phyloP scores from a whole-genome alignment of 169 alveolate genomes.

The Cryptosporidium parvum region DNA sequence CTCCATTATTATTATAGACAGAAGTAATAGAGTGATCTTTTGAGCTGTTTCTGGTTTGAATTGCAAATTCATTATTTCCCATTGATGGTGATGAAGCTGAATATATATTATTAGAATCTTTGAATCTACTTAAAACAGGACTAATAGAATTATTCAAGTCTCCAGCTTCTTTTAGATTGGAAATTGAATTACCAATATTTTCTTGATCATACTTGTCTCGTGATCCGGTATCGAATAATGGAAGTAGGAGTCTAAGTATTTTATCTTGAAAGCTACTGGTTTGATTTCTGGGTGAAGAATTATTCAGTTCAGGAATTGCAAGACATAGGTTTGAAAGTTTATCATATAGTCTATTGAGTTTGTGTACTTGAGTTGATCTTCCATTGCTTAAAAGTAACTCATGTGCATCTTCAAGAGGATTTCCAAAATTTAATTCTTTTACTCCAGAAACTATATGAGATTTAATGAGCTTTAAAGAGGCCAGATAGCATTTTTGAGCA shows the following conservation, averaged over 20 bases:
- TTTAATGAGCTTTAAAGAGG: conserved; percentile 38
- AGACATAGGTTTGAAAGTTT: conserved; percentile 20
- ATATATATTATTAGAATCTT: not conserved
- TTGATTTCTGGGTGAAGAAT: not conserved
- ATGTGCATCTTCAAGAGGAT: conserved; percentile 60
- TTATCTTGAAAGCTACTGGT: conserved; percentile 13
- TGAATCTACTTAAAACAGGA: conserved; percentile 23
- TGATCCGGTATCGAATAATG: conserved; percentile 40
- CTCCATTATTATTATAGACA: not conserved
- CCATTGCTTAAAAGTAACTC: conserved; percentile 29
- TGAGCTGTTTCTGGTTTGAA: not conserved
- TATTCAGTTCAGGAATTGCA: conserved; percentile 39
- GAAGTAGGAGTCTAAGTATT: conserved; percentile 21
- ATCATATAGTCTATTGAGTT: conserved; percentile 40
- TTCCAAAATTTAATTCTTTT: conserved; percentile 15
- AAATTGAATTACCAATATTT: not conserved
- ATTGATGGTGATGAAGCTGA: conserved; percentile 4
- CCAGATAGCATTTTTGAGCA: conserved; percentile 48
- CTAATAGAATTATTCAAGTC: not conserved
- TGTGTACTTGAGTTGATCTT: conserved; percentile 51
- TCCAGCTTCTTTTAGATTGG: not conserved
- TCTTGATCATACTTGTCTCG: not conserved
- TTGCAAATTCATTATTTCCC: not conserved
- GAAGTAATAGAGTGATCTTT: not conserved
- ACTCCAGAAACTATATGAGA: conserved; percentile 65